Evolutionary conservation across 2,329 filamentous ascomycete genomes (phyloP), one percentile per base, ranked within the genome.

Genomic region (Dactylellina drechsleri): DNA sequence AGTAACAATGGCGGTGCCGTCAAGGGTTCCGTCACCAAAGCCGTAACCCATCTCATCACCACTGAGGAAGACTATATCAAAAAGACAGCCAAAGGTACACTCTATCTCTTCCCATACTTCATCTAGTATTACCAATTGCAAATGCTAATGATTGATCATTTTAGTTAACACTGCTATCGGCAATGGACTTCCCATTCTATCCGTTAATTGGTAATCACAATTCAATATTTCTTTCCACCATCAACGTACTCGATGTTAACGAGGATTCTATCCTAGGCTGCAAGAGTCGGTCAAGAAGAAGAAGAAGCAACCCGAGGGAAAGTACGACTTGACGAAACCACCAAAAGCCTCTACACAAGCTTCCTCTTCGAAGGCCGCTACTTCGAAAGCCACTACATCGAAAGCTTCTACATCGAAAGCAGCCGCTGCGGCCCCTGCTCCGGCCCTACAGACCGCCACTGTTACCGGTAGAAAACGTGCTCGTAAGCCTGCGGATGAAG

Each of bases 1-100:
- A 81, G 79, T 10, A 77, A 80, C 2, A 83, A 88, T 5, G 88
- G 88, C 16, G 88, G 83, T 7, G 79, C 79, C 1, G 80, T 86
- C 36, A 82, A 82, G 23, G 84, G 82, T 76, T 82, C 83, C 3
- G 83, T 90, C 54, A 85, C 84, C 2, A 80, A 83, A 43, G 81
- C 83, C 23, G 86, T 84, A 0, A 89, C 87, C 0, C 85, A 89
- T 66, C 83, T 90, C 23, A 81, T 90, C 57, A 85, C 85, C n/a
- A 86, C 84, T 0, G 82, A 85, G 6, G 81, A 83, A 7, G 87
- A 89, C 74, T 86, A 83, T 76, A 81, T 84, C 6, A 85, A 84
- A 52, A 81, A 81, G 0, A 84, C 85, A 0, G 79, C 82, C 50
- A 90, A 90, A 79, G 85, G 79, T 79, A 70, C 1, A 23, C 12